Evolutionary conservation across 768 basidiomycete species (phyloP), one percentile per base, ranked within the genome.

Genomic region (Postia placenta): DNA sequence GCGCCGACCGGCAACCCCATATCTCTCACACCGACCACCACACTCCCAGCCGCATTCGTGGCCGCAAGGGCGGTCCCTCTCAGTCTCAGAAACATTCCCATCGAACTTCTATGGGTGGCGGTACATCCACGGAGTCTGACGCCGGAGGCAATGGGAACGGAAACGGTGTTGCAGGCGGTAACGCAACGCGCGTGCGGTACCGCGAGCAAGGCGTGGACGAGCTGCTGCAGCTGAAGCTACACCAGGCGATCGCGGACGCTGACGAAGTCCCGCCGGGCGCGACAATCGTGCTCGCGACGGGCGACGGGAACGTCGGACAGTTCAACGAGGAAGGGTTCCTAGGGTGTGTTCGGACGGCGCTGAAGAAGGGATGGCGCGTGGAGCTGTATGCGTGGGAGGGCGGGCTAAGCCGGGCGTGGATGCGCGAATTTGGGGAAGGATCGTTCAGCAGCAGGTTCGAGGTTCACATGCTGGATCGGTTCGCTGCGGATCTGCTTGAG

Each of bases 201-300:
- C 79, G 89, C 49, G 91, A 94, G 60, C 93, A 98, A 67, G 92
- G 91, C 11, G 94, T 98, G 2, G 94, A 98, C 63, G 94, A 98
- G 68, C 74, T 96, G 22, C 69, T 98, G 43, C 93, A 96, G 66
- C 74, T 97, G 50, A 96, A 98, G 64, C 73, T 97, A 25, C 84
- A 93, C 56, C 92, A 94, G 63, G 85, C 85, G 11, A 72, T 97
- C 45, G 82, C 85, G 9, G 80, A 78, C 38, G 74, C 78, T 5
- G 86, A 90, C 53, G 69, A 75, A 1, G 81, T 79, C 2, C 82
- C 82, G 0, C 59, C 69, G 11, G 78, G 80, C 2, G 78, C 83
- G 11, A 92, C 89, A 17, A 87, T 96, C 57, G 85, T 96, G 39
- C 78, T 97, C 37, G 94, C 91, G 0, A 96, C 94, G 0, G 94